Base-by-base conservation (phyloP, 805 yeast species). In the Saccharomycopsis sp. region DNA sequence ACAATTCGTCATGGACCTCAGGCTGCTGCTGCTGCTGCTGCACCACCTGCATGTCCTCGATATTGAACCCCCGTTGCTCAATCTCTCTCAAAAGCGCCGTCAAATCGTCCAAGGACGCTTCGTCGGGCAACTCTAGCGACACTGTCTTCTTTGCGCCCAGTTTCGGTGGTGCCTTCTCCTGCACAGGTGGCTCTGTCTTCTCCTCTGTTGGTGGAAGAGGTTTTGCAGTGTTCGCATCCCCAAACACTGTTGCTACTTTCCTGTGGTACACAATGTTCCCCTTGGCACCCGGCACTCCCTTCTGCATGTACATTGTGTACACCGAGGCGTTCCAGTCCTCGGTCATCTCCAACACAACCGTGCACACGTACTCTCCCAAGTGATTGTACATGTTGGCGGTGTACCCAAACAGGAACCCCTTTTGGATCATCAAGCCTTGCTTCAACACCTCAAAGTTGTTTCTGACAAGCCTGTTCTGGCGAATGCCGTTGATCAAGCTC, bases 351-450 rank as follows among this genome's bases (percentile, higher is more conserved):
- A 36, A 20, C 18, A 6, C 13, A 29, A 30, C 19, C 23, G 33
- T 31, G n/a, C 21, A 31, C n/a, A 36, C 40, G 25, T 36, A 36
- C 21, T 30, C 21, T 8, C 41, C 39, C 13, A 31, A 5, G 23
- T 5, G 30, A 30, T 36, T 30, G 20, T 36, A 36, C 8, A 36
- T n/a, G 10, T 30, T 15, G 7, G 20, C 6, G n/a, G n/a, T 5
- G 40, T 13, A 30, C 19, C 19, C 15, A 9, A 12, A 30, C n/a
- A 9, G 29, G 29, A n/a, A 10, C n/a, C 29, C 29, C n/a, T 25
- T 25, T n/a, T 25, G 12, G 9, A 25, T 25, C n/a, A 10, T 25
- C 12, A 13, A n/a, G 13, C 16, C 34, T 12, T 30, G 16, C 9
- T 8, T 9, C 12, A n/a, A 8, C 8, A 30, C 12, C 16, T 9